Evolutionary conservation across 2,329 filamentous ascomycete genomes (phyloP).

Genomic region (Atkinsonella texensis): DNA sequence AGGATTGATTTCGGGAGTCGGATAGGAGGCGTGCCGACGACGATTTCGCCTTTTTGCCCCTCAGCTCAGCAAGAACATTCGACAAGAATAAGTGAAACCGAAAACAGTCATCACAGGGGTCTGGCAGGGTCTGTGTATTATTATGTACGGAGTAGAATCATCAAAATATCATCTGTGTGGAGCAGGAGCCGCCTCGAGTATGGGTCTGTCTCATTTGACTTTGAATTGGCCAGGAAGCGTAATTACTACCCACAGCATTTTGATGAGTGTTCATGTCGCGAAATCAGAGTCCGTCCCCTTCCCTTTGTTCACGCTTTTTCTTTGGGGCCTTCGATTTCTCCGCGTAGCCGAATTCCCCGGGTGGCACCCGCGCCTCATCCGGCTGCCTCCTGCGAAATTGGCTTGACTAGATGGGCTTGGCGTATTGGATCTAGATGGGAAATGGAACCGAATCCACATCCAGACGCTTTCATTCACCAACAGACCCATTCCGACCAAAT

Average conservation of each 20-base stretch:
- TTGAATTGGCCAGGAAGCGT: background rate
- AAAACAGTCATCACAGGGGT: background rate
- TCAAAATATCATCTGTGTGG: background rate
- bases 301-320: background rate
- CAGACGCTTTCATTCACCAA: too few relatives aligned
- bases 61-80: too few relatives aligned
- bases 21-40: too few relatives aligned
- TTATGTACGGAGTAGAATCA: background rate
- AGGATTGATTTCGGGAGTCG: too few relatives aligned
- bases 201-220: conserved; percentile 4
- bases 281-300: background rate
- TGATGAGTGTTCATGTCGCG: background rate
- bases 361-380: background rate
- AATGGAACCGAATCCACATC: too few relatives aligned
- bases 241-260: background rate
- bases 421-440: too few relatives aligned
- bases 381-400: background rate
- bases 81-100: background rate
- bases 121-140: background rate
- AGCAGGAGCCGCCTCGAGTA: background rate
- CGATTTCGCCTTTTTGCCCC: too few relatives aligned
- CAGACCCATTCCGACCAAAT: too few relatives aligned
- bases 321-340: background rate
- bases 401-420: background rate
- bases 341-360: background rate